A percentile compares a stretch with the other conserved stretches of the same genome.
Evolutionary conservation across 169 alveolate species (phyloP).

Genomic region (Plasmodium yoelii): DNA sequence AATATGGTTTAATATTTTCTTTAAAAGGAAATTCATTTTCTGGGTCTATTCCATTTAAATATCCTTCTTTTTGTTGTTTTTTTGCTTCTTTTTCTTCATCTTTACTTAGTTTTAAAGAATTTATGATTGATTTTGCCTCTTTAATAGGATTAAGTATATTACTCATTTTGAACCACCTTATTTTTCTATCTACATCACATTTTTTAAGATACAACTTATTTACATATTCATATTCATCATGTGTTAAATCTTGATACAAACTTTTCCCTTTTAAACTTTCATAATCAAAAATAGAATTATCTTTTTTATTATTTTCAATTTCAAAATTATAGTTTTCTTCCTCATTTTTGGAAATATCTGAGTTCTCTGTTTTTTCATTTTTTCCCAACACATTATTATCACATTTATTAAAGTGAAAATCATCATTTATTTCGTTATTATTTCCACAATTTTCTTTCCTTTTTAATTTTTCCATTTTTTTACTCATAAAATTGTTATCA

Average conservation of each 20-base stretch:
- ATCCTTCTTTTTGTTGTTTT: not conserved
- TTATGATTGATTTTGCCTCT: constrained; percentile 81
- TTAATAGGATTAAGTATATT: constrained; percentile 80
- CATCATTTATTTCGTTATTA: not conserved
- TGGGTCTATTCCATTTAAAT: constrained; percentile 2
- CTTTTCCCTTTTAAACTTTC: constrained; percentile 72
- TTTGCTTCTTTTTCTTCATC: constrained; percentile 11
- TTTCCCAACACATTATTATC: not conserved
- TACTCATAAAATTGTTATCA: not conserved
- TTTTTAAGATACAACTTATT: constrained; percentile 78
- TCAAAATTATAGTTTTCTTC: constrained; percentile 59
- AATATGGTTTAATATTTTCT: constrained; percentile 67
- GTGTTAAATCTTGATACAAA: constrained; percentile 82
- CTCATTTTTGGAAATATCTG: not conserved
- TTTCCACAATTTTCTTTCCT: not conserved
- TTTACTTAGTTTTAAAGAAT: constrained; percentile 49
- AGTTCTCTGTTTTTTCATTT: not conserved
- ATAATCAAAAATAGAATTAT: constrained; percentile 30
- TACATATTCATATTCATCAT: constrained; percentile 81
- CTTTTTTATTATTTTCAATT: not conserved
- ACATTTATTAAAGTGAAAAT: not conserved
- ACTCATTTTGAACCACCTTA: constrained; percentile 77
- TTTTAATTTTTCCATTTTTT: not conserved
- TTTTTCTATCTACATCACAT: constrained; percentile 78
- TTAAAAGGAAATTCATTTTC: constrained; percentile 12